Evolutionary conservation across 768 basidiomycete genomes (phyloP), one percentile per base, ranked within the genome.

Genomic region (Mycena belliarum): DNA sequence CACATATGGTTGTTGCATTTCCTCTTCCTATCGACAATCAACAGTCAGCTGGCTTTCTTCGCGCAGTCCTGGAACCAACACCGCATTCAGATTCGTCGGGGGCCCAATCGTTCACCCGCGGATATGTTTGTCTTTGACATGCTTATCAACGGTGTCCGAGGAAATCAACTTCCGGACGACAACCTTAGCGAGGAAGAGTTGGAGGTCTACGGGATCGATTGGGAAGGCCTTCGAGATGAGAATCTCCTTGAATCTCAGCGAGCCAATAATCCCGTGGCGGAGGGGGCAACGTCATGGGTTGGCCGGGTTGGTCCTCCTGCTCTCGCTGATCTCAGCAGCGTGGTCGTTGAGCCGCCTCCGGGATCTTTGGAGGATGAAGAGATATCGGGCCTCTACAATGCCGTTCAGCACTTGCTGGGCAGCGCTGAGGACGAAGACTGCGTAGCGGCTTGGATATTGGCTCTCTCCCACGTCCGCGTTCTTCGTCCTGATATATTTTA

Each of bases 1-100:
- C 76, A 78, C 51, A 73, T 77, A 23, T 81, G 77, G 76, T 65
- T 79, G 4, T 58, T 77, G 1, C 76, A 76, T 41, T 56, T 68
- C 44, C 65, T 79, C 0, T 79, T 80, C 51, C 68, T 78, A 2
- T 6, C 35, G 5, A 18, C 49, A 0, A 66, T 77, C 32, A 75
- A 77, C 56, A n/a, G 49, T 2, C 72, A 80, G 49, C 63, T 67
- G 15, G 38, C 35, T 6, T 48, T 57, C 2, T 81, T 72, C 68
- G 66, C 65, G 0, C 52, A 66, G 4, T 41, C 64, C 4, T 78
- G 76, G 76, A 78, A 79, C 48, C 33, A 65, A 10, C 76, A 78
- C 55, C 58, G 37, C 0, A 46, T 78, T 12, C 48, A 53, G 1
- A 41, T 69, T 12, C 58, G 46, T 3, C 63, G 65, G 15, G 44